Percentiles rank a stretch among this genome's conserved stretches.
phyloP scores from a whole-genome alignment of 2,329 filamentous ascomycete species.

The Colletotrichum echinochloae region DNA sequence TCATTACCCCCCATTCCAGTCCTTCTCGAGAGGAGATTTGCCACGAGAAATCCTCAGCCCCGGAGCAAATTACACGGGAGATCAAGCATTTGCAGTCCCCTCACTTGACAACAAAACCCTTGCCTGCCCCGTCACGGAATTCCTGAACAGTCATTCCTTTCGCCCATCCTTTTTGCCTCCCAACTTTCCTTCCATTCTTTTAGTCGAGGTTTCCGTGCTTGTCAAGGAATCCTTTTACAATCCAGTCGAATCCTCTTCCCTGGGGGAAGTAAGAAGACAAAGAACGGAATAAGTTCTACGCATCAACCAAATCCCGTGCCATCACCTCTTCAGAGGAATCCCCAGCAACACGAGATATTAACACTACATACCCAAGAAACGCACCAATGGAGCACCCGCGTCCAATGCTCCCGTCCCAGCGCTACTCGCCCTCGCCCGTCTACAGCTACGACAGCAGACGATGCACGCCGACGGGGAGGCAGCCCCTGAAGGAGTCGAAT shows the following conservation, averaged over 20 bases:
- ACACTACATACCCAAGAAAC: not conserved
- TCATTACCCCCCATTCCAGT: conserved; percentile 37
- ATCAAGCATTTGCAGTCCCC: conserved; percentile 13
- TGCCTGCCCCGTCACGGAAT: conserved; percentile 39
- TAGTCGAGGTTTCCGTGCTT: conserved; percentile 34
- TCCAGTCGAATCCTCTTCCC: conserved; percentile 28
- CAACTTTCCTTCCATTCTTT: conserved; percentile 39
- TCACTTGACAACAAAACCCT: conserved; percentile 38
- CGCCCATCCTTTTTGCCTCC: conserved; percentile 35
- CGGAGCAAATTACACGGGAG: conserved; percentile 21
- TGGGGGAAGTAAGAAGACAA: conserved; percentile 12
- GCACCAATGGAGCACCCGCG: conserved; percentile 50
- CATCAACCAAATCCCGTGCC: conserved; percentile 22
- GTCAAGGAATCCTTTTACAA: conserved; percentile 41
- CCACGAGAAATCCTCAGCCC: conserved; percentile 22
- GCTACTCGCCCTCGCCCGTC: conserved; percentile 60
- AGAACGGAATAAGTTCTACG: conserved; percentile 26
- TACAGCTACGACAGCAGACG: conserved; percentile 60
- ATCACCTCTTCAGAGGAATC: conserved; percentile 3
- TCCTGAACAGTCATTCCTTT: conserved; percentile 42
- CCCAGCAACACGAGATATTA: conserved; percentile 11
- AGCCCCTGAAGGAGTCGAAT: conserved; percentile 65
- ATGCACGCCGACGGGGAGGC: conserved; percentile 51
- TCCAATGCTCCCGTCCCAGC: conserved; percentile 63
- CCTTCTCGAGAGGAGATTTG: conserved; percentile 13